A percentile compares a stretch with the other conserved stretches of the same genome.
phyloP scores from a whole-genome alignment of 177 flowering plant species.

The Vitis hybrid region DNA sequence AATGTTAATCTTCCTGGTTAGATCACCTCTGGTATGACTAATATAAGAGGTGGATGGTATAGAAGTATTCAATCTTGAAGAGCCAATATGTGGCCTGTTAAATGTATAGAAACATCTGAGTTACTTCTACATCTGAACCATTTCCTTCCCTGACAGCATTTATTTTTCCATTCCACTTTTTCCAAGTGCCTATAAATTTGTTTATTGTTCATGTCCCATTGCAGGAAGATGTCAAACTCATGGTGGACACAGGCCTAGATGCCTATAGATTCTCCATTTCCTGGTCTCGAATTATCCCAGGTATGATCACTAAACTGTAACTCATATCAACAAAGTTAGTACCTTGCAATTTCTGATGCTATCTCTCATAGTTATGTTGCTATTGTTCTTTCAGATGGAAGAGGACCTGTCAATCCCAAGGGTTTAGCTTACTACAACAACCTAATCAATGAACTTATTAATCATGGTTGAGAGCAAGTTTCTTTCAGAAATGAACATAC shows the following conservation, averaged over 20 bases:
- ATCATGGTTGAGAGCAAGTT: conserved; percentile 31
- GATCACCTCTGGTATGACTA: neutral
- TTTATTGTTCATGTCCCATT: neutral
- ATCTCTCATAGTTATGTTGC: neutral
- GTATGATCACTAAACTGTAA: conserved; percentile 24
- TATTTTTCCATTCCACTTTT: too few relatives aligned
- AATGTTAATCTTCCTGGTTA: too few relatives aligned
- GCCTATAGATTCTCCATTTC: conserved; percentile 77
- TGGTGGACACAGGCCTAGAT: conserved; percentile 58
- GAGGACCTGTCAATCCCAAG: conserved; percentile 53
- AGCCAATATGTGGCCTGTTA: too few relatives aligned
- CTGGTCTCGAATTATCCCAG: conserved; percentile 71
- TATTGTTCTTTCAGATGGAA: conserved; percentile 39
- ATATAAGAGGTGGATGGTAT: too few relatives aligned
- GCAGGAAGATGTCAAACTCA: conserved; percentile 75
- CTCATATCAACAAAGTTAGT: neutral
- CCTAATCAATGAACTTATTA: conserved; percentile 49
- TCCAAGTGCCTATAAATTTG: too few relatives aligned
- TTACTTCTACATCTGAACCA: too few relatives aligned
- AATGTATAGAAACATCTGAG: too few relatives aligned
- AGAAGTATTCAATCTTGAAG: too few relatives aligned
- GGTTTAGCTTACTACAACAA: conserved; percentile 57
- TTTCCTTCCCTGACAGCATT: too few relatives aligned
- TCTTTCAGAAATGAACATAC: neutral
- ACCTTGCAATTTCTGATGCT: neutral